Evolutionary conservation across 768 basidiomycete genomes (phyloP).

Genomic region (Crucibulum laeve): DNA sequence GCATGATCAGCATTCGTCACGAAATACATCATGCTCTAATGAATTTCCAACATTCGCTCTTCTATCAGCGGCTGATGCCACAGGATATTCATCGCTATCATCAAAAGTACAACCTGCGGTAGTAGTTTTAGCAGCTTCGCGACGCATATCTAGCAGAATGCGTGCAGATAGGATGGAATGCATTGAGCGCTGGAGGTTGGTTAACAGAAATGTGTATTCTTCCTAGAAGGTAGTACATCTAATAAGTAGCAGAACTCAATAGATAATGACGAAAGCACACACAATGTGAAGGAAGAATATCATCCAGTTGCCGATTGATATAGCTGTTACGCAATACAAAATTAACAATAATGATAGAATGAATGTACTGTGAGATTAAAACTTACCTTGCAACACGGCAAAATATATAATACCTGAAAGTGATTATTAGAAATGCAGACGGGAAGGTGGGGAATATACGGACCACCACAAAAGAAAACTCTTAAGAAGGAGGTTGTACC

Average conservation of each 20-base stretch:
- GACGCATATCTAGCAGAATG: not conserved
- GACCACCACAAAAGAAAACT: not conserved
- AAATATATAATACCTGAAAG: not conserved
- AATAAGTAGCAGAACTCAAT: not conserved
- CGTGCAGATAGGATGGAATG: constrained; percentile 1
- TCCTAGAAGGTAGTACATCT: not conserved
- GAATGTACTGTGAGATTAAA: too few relatives aligned
- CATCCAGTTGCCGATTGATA: not conserved
- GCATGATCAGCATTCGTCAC: too few relatives aligned
- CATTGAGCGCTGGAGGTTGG: not conserved
- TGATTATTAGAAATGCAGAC: too few relatives aligned
- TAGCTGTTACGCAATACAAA: too few relatives aligned
- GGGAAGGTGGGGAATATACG: too few relatives aligned
- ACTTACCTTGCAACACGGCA: too few relatives aligned
- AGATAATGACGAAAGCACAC: not conserved
- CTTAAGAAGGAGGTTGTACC: not conserved
- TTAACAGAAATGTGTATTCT: not conserved
- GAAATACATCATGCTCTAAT: too few relatives aligned
- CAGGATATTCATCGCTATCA: too few relatives aligned
- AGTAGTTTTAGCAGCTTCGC: not conserved
- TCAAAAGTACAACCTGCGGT: too few relatives aligned
- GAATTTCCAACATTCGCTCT: too few relatives aligned
- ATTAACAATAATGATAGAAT: too few relatives aligned
- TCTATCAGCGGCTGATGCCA: too few relatives aligned
- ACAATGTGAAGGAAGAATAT: not conserved